Conservation (phyloP, 2,329 filamentous ascomycete species). For the Byssochlamys sp. region DNA sequence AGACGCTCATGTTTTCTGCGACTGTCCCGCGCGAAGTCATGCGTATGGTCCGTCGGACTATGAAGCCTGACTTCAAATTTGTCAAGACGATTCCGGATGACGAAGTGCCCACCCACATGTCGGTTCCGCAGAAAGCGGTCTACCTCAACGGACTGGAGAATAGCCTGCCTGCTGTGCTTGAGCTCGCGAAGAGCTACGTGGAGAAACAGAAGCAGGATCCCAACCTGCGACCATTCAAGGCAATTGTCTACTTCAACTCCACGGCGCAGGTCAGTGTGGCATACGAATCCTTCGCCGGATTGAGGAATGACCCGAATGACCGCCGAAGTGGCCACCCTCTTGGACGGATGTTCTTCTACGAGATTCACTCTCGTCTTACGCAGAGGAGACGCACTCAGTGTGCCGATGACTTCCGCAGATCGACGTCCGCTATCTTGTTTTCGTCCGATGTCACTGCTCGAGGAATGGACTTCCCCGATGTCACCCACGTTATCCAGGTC, state of each 20-base stretch:
- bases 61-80: conserved; percentile 77
- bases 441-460: conserved; percentile 72
- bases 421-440: conserved; percentile 57
- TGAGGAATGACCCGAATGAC: conserved; percentile 29
- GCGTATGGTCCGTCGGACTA: conserved; percentile 62
- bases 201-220: conserved; percentile 29
- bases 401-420: conserved; percentile 61
- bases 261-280: conserved; percentile 63
- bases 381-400: conserved; percentile 61
- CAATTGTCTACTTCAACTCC: conserved; percentile 84
- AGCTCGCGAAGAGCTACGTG: conserved; percentile 59
- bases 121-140: conserved; percentile 71
- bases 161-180: conserved; percentile 63
- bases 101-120: conserved; percentile 74
- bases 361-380: conserved; percentile 70
- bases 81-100: conserved; percentile 77
- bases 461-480: conserved; percentile 73
- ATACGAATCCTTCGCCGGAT: conserved; percentile 47
- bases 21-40: conserved; percentile 82
- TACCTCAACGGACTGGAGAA: conserved; percentile 62
- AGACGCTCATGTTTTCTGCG: conserved; percentile 91
- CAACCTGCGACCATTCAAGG: conserved; percentile 66
- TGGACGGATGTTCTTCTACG: conserved; percentile 32
- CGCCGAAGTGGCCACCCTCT: conserved; percentile 19
- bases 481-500: conserved; percentile 70